These are phyloP conservation scores for Tricholoma flavovirens DNA, from an alignment of 768 basidiomycete species.

Conservation along the genomic window DNA sequence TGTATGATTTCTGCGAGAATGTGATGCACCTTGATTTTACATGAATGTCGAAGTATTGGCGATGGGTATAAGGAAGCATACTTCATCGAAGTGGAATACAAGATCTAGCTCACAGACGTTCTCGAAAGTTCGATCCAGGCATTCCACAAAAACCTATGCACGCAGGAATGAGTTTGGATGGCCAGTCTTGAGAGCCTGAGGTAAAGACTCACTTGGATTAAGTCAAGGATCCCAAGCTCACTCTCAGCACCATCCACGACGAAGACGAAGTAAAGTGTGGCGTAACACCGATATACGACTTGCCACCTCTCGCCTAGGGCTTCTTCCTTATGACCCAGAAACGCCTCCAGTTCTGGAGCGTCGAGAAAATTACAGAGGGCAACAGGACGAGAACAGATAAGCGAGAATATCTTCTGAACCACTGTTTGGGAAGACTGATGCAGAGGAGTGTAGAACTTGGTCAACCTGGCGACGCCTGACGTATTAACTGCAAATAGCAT, in stretches of 20 bases:
- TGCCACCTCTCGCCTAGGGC: constrained; percentile 60
- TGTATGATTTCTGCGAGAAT: constrained; percentile 96
- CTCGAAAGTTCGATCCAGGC: constrained; percentile 91
- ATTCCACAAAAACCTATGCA: constrained; percentile 90
- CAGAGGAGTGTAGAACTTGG: constrained; percentile 85
- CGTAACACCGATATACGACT: constrained; percentile 93
- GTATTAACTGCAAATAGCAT: constrained; percentile 69
- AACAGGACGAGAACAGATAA: constrained; percentile 75
- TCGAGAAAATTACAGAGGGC: constrained; percentile 96
- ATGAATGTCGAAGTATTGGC: not conserved
- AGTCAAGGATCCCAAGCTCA: constrained; percentile 90
- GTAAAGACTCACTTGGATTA: constrained; percentile 75
- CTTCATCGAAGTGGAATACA: constrained; percentile 98
- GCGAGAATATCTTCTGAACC: constrained; percentile 84
- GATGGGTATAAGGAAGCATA: constrained; percentile 24
- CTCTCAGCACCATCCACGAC: constrained; percentile 96
- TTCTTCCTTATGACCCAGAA: constrained; percentile 52
- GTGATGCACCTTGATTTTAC: constrained; percentile 71
- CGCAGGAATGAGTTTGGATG: not conserved
- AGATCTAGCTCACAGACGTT: constrained; percentile 98
- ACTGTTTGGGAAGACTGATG: constrained; percentile 63
- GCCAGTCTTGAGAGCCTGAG: not conserved
- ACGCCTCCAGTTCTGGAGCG: constrained; percentile 77
- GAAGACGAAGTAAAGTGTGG: constrained; percentile 95
- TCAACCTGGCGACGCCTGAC: constrained; percentile 75